Base-by-base conservation (phyloP, 2,329 filamentous ascomycete species). In the Aureobasidium sp. region DNA sequence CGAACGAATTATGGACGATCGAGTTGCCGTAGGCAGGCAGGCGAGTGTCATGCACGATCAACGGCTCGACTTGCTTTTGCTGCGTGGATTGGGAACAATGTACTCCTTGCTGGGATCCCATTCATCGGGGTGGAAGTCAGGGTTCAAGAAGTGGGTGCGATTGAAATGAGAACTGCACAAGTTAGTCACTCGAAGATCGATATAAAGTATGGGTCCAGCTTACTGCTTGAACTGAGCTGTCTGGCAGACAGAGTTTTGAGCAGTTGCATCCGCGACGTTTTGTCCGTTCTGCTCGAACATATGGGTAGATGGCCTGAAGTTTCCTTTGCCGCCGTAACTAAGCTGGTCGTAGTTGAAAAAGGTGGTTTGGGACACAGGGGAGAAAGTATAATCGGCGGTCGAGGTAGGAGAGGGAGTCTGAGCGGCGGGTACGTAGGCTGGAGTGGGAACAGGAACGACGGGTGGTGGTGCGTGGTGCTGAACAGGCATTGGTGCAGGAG, bases 101-200 rank as follows among this genome's bases (percentile, higher is more conserved):
- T 78, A 79, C 56, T 80, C 78, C 60, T 73, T 70, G 22, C 78
- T 77, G 3, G 79, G 79, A 64, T 72, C 73, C 78, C 79, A 81
- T 63, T 80, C 77, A 65, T 81, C 78, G 6, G 79, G 79, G 62
- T 81, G 77, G 66, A 82, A 82, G 35, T 81, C 77, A 22, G 77
- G 76, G 65, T 81, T 81, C 63, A 76, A 68, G 68, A 78, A 82
- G 68, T 82, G 79, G 5, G 78, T 78, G 22, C 77, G 78, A 62
- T 81, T 81, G 73, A 74, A 81, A 65, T 78, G 78, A 5, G 78
- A 81, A 67, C 78, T 80, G 19, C 7, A 29, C 8, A 52, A 19
- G 14, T 59, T 35, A 62, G 53, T 24, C n/a, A 29, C 24, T 12
- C 14, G 15, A 31, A 19, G 11, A 5, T 59, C 1, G 45, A 17